Percentiles rank a stretch among this genome's conserved stretches.
phyloP scores from a whole-genome alignment of 2,329 filamentous ascomycete species.

The Sphaerulina populicola region DNA sequence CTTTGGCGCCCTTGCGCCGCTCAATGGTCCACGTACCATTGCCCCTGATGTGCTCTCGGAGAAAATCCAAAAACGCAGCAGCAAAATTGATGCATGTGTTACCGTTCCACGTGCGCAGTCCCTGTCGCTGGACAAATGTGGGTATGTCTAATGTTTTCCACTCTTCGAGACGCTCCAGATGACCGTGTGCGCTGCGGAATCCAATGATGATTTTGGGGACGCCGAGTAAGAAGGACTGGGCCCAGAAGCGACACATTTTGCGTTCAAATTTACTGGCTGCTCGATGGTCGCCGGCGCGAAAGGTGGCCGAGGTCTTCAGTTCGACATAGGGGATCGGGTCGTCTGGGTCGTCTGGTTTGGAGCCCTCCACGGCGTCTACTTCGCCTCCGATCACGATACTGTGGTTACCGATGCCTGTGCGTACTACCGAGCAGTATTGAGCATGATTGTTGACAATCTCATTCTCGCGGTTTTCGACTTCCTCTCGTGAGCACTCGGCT shows the following conservation, averaged over 20 bases:
- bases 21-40: constrained; percentile 78
- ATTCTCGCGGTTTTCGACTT: constrained; percentile 67
- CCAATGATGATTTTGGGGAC: constrained; percentile 89
- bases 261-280: constrained; percentile 72
- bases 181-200: constrained; percentile 66
- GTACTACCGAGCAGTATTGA: constrained; percentile 92
- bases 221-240: constrained; percentile 87
- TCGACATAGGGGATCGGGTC: constrained; percentile 86
- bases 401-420: constrained; percentile 71
- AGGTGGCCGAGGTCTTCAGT: constrained; percentile 65
- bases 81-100: constrained; percentile 92
- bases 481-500: constrained; percentile 61
- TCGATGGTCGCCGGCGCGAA: constrained; percentile 45
- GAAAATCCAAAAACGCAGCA: constrained; percentile 56
- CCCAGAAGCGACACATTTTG: constrained; percentile 87
- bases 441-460: constrained; percentile 76
- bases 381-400: constrained; percentile 79
- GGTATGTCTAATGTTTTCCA: constrained; percentile 74
- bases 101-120: constrained; percentile 72
- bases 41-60: constrained; percentile 40
- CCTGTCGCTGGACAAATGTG: constrained; percentile 58
- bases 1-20: constrained; percentile 50
- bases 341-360: constrained; percentile 56
- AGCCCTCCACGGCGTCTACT: constrained; percentile 87
- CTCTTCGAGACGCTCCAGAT: constrained; percentile 65